Conservation (phyloP, 78 protist species). For the Polysphondylium violaceum region DNA sequence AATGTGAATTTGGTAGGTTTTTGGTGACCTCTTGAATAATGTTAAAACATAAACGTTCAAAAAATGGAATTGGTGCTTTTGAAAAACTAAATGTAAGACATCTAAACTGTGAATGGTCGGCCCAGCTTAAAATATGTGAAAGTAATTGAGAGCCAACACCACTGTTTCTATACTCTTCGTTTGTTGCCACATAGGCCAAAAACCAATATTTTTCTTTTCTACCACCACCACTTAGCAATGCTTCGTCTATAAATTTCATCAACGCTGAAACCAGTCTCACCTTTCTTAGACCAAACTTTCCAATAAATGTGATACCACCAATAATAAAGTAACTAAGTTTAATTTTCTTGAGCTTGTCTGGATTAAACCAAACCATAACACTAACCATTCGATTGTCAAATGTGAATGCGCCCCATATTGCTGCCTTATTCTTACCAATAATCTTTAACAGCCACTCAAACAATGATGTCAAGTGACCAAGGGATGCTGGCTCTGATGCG, state of each 20-base stretch:
- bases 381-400: conserved; percentile 10
- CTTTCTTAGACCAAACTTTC: conserved; percentile 32
- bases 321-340: conserved; percentile 10
- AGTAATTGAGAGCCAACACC: conserved; percentile 39
- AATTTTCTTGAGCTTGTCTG: conserved; percentile 52
- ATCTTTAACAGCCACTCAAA: conserved; percentile 1
- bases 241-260: conserved; percentile 8
- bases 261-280: background rate
- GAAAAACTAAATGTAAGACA: conserved; percentile 15
- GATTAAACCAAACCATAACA: conserved; percentile 19
- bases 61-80: conserved; percentile 25
- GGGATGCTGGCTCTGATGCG: conserved; percentile 6
- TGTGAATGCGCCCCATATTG: conserved; percentile 47
- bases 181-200: conserved; percentile 28
- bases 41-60: conserved; percentile 44
- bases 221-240: background rate
- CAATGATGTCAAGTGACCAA: background rate
- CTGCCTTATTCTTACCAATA: background rate
- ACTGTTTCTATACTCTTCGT: conserved; percentile 2
- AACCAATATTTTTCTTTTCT: conserved; percentile 23
- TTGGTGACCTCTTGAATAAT: background rate
- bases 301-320: conserved; percentile 13
- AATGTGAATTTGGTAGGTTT: conserved; percentile 30
- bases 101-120: conserved; percentile 5
- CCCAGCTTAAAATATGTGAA: conserved; percentile 14